Evolutionary conservation across 805 yeast genomes (phyloP).

Genomic region (Saccharomycopsis javanensis): DNA sequence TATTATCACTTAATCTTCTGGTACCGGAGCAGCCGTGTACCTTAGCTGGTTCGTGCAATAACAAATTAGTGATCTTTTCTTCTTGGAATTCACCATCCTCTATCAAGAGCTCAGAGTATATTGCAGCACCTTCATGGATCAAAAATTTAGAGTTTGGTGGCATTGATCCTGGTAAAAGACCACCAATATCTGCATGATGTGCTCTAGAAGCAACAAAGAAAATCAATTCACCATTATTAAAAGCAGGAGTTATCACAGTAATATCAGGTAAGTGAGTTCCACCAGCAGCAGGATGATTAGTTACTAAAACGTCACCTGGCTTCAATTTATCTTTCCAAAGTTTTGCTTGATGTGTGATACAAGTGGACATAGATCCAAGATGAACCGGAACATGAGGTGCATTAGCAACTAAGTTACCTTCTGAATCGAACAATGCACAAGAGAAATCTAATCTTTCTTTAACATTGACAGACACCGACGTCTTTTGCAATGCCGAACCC

Average conservation of each 20-base stretch:
- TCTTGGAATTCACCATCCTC: constrained; percentile 67
- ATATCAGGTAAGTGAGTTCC: constrained; percentile 87
- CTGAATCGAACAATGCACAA: constrained; percentile 70
- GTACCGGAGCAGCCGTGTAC: constrained; percentile 87
- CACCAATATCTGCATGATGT: constrained; percentile 95
- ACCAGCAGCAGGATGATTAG: constrained; percentile 78
- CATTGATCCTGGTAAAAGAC: constrained; percentile 86
- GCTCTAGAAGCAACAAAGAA: constrained; percentile 93
- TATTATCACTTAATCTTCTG: constrained; percentile 70
- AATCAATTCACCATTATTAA: constrained; percentile 45
- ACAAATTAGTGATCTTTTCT: constrained; percentile 47
- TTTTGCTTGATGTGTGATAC: constrained; percentile 55
- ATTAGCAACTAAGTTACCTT: constrained; percentile 76
- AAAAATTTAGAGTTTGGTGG: constrained; percentile 83
- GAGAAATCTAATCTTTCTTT: constrained; percentile 78
- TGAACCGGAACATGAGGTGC: constrained; percentile 89
- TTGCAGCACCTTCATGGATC: constrained; percentile 87
- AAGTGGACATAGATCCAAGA: constrained; percentile 77
- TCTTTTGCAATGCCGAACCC: constrained; percentile 73
- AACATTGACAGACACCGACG: constrained; percentile 73
- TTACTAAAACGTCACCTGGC: constrained; percentile 67
- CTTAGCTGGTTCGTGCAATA: constrained; percentile 67
- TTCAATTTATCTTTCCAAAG: constrained; percentile 54
- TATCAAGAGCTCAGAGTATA: constrained; percentile 68
- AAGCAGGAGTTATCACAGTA: constrained; percentile 87